These are phyloP conservation scores for Monosporascus sp. DNA, from an alignment of 2,329 filamentous ascomycete species.

Conservation along the genomic window DNA sequence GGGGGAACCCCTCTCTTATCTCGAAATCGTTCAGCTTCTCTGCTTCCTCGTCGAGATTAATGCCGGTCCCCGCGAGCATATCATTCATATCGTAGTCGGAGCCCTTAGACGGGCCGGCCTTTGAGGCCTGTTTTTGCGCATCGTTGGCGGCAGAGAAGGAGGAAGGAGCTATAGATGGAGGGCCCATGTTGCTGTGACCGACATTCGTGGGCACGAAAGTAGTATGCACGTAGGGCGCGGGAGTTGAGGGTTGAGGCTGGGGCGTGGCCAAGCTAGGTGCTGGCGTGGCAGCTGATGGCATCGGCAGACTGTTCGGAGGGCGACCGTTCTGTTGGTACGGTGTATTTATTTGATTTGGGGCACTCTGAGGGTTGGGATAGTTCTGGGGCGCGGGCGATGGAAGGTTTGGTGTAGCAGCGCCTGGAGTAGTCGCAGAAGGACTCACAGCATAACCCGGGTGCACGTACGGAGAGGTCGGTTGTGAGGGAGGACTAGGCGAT, in stretches of 20 bases:
- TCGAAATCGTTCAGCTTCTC: constrained; percentile 68
- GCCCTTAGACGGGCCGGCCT: constrained; percentile 56
- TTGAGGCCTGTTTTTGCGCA: constrained; percentile 49
- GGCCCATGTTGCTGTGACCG: constrained; percentile 28
- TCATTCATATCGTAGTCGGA: constrained; percentile 73
- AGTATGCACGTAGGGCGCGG: constrained; percentile 22
- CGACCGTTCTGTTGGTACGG: constrained; percentile 21
- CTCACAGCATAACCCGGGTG: constrained; percentile 46
- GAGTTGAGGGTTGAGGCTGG: constrained; percentile 17
- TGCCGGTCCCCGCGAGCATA: constrained; percentile 76
- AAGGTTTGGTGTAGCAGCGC: constrained; percentile 31
- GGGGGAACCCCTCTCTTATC: constrained; percentile 47
- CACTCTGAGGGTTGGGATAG: constrained; percentile 11
- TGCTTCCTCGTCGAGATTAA: constrained; percentile 83
- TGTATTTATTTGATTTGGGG: constrained; percentile 30
- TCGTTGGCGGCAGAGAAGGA: constrained; percentile 20
- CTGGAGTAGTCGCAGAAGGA: constrained; percentile 32
- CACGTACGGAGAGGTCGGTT: constrained; percentile 59
- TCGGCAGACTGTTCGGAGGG: constrained; percentile 10
- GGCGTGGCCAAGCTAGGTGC: constrained; percentile 13
- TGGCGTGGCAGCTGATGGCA: constrained; percentile 12
- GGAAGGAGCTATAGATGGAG: constrained; percentile 19
- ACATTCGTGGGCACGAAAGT: constrained; percentile 21
- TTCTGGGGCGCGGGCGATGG: constrained; percentile 27
- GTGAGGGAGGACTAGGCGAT: constrained; percentile 64